Base-by-base conservation (phyloP, 768 basidiomycete genomes). In the Pisolithus albus region DNA sequence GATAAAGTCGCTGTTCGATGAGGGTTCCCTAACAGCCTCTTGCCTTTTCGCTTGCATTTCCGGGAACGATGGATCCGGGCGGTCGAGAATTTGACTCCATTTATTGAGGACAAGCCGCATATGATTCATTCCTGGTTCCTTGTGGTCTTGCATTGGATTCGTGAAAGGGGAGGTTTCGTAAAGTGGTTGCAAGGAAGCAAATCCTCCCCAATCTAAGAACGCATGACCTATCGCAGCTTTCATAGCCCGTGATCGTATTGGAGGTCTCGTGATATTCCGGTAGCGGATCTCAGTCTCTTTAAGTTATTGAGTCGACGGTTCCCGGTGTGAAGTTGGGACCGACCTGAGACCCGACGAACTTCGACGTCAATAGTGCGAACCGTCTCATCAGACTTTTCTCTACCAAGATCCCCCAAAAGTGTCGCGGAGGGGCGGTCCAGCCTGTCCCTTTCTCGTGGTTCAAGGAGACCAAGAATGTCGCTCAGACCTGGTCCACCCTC, bases 401-500 rank as follows among this genome's bases (percentile, higher is more conserved):
- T 19, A 5, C 21, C 30, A 4, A 32, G 9, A 18, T 19, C 7
- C 21, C 23, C 16, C 5, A 23, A 16, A 13, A 24, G 26, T 10
- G 34, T 23, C 21, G 46, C 13, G 18, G 19, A 8, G 34, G 28
- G 7, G 19, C 16, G 45, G 16, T 47, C 46, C 9, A 47, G 46
- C 16, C 23, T 47, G 32, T 24, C 39, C 11, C 45, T 53, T 19
- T 59, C 37, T 34, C 51, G 51, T 10, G 59, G 56, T n/a, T 51
- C 49, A 11, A 73, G 57, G 23, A 72, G 61, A 21, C 44, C 49
- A 28, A 56, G 56, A 1, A 73, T 45, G 45, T 71, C 69, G 26
- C 60, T 59, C 44, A 72, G 51, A 9, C 69, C 65, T 13, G 60
- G 59, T 40, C 72, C 72, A 7, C 73, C 73, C 2, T 64, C 61